Percentiles rank a stretch among this genome's conserved stretches.
phyloP scores from a whole-genome alignment of 164 flowering plant genomes.

The Tetracentron sinense region DNA sequence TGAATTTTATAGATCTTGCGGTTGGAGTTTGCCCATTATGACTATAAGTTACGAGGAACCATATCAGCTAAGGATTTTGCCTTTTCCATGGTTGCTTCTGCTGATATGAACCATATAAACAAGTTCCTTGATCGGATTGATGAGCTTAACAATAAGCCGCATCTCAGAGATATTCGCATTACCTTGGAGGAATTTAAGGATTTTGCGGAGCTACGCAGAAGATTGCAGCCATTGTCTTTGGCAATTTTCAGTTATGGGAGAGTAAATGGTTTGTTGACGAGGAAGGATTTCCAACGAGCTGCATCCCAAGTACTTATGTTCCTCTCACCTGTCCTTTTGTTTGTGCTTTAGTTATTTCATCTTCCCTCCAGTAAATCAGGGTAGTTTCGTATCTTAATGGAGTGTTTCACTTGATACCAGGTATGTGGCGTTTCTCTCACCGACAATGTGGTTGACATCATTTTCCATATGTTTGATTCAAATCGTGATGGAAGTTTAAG shows the following conservation, averaged over 20 bases:
- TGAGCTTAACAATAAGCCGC: constrained; percentile 42
- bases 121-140: constrained; percentile 70
- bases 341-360: neutral
- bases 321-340: neutral
- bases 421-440: constrained; percentile 74
- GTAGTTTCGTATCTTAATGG: neutral
- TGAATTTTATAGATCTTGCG: constrained; percentile 51
- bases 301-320: constrained; percentile 59
- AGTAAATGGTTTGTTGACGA: constrained; percentile 66
- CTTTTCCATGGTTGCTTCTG: constrained; percentile 91
- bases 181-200: constrained; percentile 74
- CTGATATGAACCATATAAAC: constrained; percentile 66
- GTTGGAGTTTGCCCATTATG: constrained; percentile 90
- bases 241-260: constrained; percentile 81
- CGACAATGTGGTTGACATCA: constrained; percentile 58
- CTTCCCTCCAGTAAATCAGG: neutral
- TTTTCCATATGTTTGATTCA: constrained; percentile 75
- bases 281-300: constrained; percentile 78
- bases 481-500: constrained; percentile 75
- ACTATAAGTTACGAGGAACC: constrained; percentile 56
- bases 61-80: constrained; percentile 94
- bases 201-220: constrained; percentile 71
- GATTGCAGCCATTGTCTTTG: constrained; percentile 59
- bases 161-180: constrained; percentile 45
- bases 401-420: constrained; percentile 28